Evolutionary conservation across 2,329 filamentous ascomycete genomes (phyloP), one percentile per base, ranked within the genome.

Genomic region (Colletotrichum sublineola): DNA sequence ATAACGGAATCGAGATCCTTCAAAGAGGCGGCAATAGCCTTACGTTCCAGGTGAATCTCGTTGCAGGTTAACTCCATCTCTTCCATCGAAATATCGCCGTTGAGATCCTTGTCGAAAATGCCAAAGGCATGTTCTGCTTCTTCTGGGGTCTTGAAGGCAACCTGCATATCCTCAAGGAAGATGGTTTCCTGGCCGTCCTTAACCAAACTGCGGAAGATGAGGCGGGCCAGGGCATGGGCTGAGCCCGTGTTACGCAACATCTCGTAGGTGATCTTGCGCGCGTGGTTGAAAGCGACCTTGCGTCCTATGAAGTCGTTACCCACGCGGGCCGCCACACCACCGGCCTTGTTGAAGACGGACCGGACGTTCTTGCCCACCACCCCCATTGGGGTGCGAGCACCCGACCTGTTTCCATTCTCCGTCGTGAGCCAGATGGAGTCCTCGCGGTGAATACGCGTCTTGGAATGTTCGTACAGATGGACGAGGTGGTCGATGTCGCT

Each of bases 1-100:
- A 98, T 95, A 20, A 98, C 96, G 0, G 94, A 97, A 81, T 98
- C 96, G 15, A 98, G 85, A 83, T 98, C 96, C 82, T 98, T 98
- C 71, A 98, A 86, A 0, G 95, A 97, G 1, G 95, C 96, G 0
- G 95, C 96, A 76, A 98, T 98, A 9, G 95, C 94, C 81, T 98
- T 98, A 79, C 96, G 93, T 84, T 98, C 96, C 20, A 96, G 90
- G 46, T 96, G 95, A 75, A 98, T 96, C 79, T 98, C 96, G 63
- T 97, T 95, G 82, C 94, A 97, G 33, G 97, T 95, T 31, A 94
- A 91, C 81, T 98, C 95, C 31, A 98, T 89, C 80, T 98, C 96
- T 78, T 97, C 94, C 89, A 97, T 95, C 0, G 94, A 97, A 62
- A 98, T 97, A 78, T 98, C 96, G 5, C 95, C 96, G 75, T 98